A percentile compares a stretch with the other conserved stretches of the same genome.
phyloP scores from a whole-genome alignment of 805 yeast species.

The Pichia heedii region DNA sequence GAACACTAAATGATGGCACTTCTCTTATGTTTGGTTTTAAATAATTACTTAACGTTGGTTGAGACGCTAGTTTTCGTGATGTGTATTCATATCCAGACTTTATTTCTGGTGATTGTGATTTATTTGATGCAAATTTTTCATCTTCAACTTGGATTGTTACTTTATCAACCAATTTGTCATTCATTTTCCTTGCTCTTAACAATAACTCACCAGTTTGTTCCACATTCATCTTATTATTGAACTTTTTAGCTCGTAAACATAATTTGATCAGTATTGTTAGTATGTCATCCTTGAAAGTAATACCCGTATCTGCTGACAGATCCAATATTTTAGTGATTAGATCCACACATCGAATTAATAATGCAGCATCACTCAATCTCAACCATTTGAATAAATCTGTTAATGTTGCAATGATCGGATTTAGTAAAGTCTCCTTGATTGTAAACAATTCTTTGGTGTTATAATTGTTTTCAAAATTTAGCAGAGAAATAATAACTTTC shows the following conservation, averaged over 20 bases:
- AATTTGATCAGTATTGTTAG: constrained; percentile 50
- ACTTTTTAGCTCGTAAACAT: constrained; percentile 57
- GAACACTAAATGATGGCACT: constrained; percentile 8
- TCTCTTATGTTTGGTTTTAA: constrained; percentile 4
- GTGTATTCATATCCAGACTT: constrained; percentile 8
- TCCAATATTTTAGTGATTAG: constrained; percentile 60
- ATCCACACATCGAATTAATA: constrained; percentile 63
- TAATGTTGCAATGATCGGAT: constrained; percentile 52
- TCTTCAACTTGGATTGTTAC: constrained; percentile 36
- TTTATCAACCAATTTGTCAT: constrained; percentile 44
- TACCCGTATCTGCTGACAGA: constrained; percentile 45
- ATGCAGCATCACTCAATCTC: constrained; percentile 68
- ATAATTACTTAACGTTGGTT: constrained; percentile 9
- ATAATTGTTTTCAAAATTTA: constrained; percentile 19
- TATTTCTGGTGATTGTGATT: constrained; percentile 1
- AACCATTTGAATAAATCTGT: constrained; percentile 70
- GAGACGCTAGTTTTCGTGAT: constrained; percentile 7
- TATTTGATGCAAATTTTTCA: constrained; percentile 15
- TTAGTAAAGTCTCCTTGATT: constrained; percentile 30
- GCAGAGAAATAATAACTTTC: constrained; percentile 32
- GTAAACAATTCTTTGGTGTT: constrained; percentile 13
- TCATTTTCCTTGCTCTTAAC: constrained; percentile 48
- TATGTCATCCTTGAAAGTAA: constrained; percentile 43
- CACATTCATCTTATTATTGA: constrained; percentile 59
- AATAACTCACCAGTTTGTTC: constrained; percentile 60